Base-by-base conservation (phyloP, 495 filamentous ascomycete genomes). In the Lasiosphaeris hirsuta region DNA sequence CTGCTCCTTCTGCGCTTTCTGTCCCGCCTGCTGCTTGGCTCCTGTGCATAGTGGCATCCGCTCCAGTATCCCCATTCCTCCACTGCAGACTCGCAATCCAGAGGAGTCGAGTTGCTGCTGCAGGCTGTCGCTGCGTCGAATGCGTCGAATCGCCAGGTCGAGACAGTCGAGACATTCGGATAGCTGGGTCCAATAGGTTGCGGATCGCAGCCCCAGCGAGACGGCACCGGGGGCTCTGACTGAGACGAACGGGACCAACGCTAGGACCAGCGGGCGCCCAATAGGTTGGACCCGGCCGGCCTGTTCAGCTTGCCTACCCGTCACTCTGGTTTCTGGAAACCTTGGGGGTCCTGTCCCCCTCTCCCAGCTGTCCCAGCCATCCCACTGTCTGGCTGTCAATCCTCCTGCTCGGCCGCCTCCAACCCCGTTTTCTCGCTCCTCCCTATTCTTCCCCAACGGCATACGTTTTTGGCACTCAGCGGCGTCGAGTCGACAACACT, bases 281-380 rank as follows among this genome's bases (percentile, higher is more conserved):
- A 68, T 68, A 62, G 52, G 63, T 48, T 58, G 51, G 60, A 53
- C 59, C 52, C 66, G 57, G 59, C 64, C 57, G 59, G 54, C 59
- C 60, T 44, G 60, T 44, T 62, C 48, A 59, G 54, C 36, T 54
- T 58, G 23, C 23, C 23, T 30, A 30, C 65, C 66, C 67, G 60
- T 66, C 65, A 53, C 58, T 68, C 57, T 66, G 67, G 67, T 69
- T 67, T 67, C 65, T 68, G 65, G 67, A 60, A 69, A 51, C 60
- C 35, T 59, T 62, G 56, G 62, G 58, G 59, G 51, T 14, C 40
- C 54, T 51, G 46, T 60, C 38, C 52, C 45, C 35, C 54, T 9
- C 57, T 15, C 45, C 47, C 56, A 46, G 35, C 50, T 18, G 10
- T 40, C 47, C 51, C 53, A 56, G n/a, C 51, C 37, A 34, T 47